These are phyloP conservation scores for Neurospora hispaniola DNA, from an alignment of 495 filamentous ascomycete genomes.

Conservation along the genomic window DNA sequence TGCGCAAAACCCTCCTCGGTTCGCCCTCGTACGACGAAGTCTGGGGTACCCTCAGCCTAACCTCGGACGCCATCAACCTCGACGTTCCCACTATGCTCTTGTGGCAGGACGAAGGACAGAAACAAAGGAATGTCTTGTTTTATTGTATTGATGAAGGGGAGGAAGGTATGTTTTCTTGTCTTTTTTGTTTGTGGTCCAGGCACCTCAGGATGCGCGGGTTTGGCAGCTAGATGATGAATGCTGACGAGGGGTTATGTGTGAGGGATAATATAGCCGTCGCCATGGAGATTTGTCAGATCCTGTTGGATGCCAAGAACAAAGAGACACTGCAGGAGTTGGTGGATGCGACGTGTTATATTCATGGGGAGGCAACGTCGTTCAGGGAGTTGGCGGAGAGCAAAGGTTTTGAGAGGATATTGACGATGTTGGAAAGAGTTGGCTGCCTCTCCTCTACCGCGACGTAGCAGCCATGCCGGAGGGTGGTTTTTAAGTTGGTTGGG, in stretches of 20 bases:
- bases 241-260: too few relatives aligned
- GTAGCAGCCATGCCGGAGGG: neutral
- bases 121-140: neutral
- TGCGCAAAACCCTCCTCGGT: neutral
- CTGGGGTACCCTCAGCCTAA: neutral
- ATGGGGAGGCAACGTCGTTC: neutral
- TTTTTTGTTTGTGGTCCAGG: too few relatives aligned
- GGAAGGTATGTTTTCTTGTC: neutral
- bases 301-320: neutral
- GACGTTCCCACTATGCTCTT: neutral
- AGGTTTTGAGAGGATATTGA: neutral
- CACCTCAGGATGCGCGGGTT: too few relatives aligned
- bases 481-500: neutral
- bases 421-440: neutral
- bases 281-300: neutral
- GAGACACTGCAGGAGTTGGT: neutral
- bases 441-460: neutral
- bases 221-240: too few relatives aligned
- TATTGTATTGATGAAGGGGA: neutral
- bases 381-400: neutral
- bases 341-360: neutral
- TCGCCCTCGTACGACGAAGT: neutral
- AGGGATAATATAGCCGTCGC: neutral
- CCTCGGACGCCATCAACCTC: neutral
- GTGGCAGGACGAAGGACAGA: neutral